Conservation (phyloP, 2,329 filamentous ascomycete species). For the Penicillium glabrum region DNA sequence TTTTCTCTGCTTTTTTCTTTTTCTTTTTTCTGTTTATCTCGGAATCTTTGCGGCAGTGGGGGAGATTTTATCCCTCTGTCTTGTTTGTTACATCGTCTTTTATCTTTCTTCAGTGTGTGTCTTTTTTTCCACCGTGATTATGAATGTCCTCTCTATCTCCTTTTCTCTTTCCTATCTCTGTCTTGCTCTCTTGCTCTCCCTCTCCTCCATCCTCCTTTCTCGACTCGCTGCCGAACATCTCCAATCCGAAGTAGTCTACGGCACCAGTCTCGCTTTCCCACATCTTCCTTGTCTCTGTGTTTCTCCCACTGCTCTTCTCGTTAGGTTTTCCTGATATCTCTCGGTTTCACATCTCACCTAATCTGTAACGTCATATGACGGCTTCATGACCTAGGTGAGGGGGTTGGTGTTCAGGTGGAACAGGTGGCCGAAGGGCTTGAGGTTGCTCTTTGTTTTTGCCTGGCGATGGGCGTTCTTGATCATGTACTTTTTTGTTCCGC, state of each 20-base stretch:
- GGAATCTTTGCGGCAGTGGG: slow-evolving; percentile 44
- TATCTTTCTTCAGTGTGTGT: slow-evolving; percentile 17
- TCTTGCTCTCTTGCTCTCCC: slow-evolving; percentile 6
- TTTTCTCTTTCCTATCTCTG: slow-evolving; percentile 13
- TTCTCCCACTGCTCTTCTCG: slow-evolving; percentile 14
- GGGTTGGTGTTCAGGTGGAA: slow-evolving; percentile 31
- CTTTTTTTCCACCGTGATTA: slow-evolving; percentile 18
- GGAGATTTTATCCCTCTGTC: slow-evolving; percentile 23
- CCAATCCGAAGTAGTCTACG: slow-evolving; percentile 26
- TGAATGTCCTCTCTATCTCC: slow-evolving; percentile 21
- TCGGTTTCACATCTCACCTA: slow-evolving; percentile 28
- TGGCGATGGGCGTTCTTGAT: slow-evolving; percentile 32
- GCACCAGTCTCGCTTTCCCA: slow-evolving; percentile 24
- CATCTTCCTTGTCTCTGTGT: background rate
- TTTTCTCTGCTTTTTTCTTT: slow-evolving; percentile 22
- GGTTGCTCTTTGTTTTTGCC: slow-evolving; percentile 24
- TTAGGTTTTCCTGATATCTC: slow-evolving; percentile 23
- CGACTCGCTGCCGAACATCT: slow-evolving; percentile 13
- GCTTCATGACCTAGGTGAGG: slow-evolving; percentile 20
- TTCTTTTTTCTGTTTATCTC: slow-evolving; percentile 32
- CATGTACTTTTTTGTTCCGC: slow-evolving; percentile 30
- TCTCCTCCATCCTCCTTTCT: slow-evolving; percentile 9
- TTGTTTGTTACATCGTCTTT: slow-evolving; percentile 18
- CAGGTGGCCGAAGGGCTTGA: slow-evolving; percentile 26
- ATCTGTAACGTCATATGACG: slow-evolving; percentile 26